These are phyloP conservation scores for Escovopsis sp. DNA, from an alignment of 2,329 filamentous ascomycete species.

Conservation along the genomic window DNA sequence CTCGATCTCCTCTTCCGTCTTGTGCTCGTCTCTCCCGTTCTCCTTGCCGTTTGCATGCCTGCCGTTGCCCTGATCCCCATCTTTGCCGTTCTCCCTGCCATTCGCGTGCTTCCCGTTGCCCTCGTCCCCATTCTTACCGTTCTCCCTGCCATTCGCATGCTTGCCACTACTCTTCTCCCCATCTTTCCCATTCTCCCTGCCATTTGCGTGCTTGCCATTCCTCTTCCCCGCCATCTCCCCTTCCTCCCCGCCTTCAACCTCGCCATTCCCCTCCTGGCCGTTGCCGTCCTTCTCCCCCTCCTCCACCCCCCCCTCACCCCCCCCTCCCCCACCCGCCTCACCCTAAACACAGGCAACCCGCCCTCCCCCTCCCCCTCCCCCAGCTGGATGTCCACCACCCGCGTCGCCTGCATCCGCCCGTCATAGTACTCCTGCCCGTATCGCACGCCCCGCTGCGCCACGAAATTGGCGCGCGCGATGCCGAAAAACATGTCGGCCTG, in stretches of 20 bases:
- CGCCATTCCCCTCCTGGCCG: not conserved
- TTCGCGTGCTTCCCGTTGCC: too few relatives aligned
- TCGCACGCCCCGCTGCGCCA: slow-evolving; percentile 43
- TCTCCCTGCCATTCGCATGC: too few relatives aligned
- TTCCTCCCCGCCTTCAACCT: not conserved
- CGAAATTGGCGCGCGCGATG: slow-evolving; percentile 63
- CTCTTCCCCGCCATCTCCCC: slow-evolving; percentile 1
- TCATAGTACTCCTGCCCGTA: slow-evolving; percentile 62
- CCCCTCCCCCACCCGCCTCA: slow-evolving; percentile 4
- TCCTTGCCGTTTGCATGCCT: not conserved
- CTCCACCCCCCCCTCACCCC: slow-evolving; percentile 3
- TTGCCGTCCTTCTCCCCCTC: not conserved
- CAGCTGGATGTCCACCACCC: slow-evolving; percentile 20
- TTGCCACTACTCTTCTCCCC: too few relatives aligned
- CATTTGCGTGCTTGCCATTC: slow-evolving; percentile 3
- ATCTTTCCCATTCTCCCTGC: too few relatives aligned
- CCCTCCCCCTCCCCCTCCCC: slow-evolving; percentile 4
- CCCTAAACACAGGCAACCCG: slow-evolving; percentile 8
- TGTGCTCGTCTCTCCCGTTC: too few relatives aligned
- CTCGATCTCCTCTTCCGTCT: not conserved
- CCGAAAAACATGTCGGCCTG: slow-evolving; percentile 41
- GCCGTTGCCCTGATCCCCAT: not conserved
- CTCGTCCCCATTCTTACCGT: too few relatives aligned
- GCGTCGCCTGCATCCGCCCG: slow-evolving; percentile 50
- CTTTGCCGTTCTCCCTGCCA: too few relatives aligned